A percentile compares a stretch with the other conserved stretches of the same genome.
Evolutionary conservation across 805 yeast species (phyloP).

Genomic region (Yamadazyma nakazawae): DNA sequence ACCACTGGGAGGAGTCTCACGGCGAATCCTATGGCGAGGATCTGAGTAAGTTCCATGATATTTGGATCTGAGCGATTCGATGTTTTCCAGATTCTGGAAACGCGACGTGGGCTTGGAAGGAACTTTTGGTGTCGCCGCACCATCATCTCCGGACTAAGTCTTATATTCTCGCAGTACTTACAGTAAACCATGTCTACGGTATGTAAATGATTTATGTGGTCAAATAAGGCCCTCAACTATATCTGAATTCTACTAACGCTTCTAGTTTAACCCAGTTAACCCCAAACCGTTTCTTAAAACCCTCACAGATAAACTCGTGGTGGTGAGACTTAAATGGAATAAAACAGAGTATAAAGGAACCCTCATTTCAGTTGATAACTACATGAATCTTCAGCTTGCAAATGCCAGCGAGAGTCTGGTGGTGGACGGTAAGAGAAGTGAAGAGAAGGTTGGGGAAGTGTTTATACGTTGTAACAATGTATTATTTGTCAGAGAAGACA

Average conservation of each 20-base stretch:
- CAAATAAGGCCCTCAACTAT: neutral
- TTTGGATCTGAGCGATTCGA: neutral
- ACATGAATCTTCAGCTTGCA: conserved; percentile 82
- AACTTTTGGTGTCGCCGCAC: no score
- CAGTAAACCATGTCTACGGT: conserved; percentile 1
- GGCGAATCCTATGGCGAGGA: conserved; percentile 22
- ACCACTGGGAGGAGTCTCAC: conserved; percentile 34
- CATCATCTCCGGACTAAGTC: neutral
- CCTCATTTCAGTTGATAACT: conserved; percentile 78
- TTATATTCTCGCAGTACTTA: neutral
- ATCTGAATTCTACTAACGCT: conserved; percentile 12
- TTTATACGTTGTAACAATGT: conserved; percentile 92
- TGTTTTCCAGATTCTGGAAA: neutral
- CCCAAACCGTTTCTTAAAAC: conserved; percentile 89
- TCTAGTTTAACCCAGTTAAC: conserved; percentile 59
- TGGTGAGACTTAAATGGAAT: conserved; percentile 87
- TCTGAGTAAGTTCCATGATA: neutral
- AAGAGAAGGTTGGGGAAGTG: conserved; percentile 60
- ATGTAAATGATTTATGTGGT: neutral
- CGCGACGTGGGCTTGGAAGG: neutral
- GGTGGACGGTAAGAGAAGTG: conserved; percentile 41
- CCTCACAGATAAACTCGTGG: conserved; percentile 64
- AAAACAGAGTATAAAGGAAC: conserved; percentile 82
- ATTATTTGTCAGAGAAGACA: conserved; percentile 57
- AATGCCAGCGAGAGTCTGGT: conserved; percentile 48